Evolutionary conservation across 495 filamentous ascomycete species (phyloP), one percentile per base, ranked within the genome.

Genomic region (Haplographium delicatum): DNA sequence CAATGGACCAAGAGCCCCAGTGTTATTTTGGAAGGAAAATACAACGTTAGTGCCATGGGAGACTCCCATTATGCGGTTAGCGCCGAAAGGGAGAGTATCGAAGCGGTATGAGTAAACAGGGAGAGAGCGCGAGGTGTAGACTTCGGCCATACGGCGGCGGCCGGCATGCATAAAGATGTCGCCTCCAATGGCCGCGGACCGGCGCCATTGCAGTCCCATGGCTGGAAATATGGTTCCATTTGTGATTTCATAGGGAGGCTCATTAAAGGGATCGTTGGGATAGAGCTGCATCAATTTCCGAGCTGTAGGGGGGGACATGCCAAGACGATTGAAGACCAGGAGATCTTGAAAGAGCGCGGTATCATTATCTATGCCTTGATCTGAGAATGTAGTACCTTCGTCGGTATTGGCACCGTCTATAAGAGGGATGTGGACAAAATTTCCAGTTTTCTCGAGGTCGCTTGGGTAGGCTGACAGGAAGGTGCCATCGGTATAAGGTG

Each of bases 41-140:
- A 77, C 62, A 1, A 84, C 79, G 48, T 84, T 81, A 35, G 72
- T 70, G 53, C 83, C 82, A 55, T 84, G 82, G 13, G 72, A 71
- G 1, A 68, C 73, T 3, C 76, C 74, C 3, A 58, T 50, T 0
- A 65, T 39, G 7, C 54, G 53, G 2, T 69, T 57, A 0, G 65
- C 50, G 42, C 72, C 70, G 27, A 62, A 68, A 0, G 69, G 62
- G 28, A 67, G 67, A 25, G 74, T 71, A 58, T 84, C 78, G n/a
- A 44, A 44, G 15, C 42, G 65, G 62, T 81, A 84, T 62, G 76
- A 77, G 67, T 79, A 84, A 5, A 81, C 79, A 7, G 68, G 58
- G 1, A 74, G 62, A 0, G 58, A 63, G n/a, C 59, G 56, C 6
- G 63, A 64, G 7, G 75, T 58, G 35, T 39, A 39, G 35, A 73